Percentiles rank a stretch among this genome's conserved stretches.
Conservation (phyloP, 2,329 filamentous ascomycete genomes). For the Rhytidhysteron rufulum region DNA sequence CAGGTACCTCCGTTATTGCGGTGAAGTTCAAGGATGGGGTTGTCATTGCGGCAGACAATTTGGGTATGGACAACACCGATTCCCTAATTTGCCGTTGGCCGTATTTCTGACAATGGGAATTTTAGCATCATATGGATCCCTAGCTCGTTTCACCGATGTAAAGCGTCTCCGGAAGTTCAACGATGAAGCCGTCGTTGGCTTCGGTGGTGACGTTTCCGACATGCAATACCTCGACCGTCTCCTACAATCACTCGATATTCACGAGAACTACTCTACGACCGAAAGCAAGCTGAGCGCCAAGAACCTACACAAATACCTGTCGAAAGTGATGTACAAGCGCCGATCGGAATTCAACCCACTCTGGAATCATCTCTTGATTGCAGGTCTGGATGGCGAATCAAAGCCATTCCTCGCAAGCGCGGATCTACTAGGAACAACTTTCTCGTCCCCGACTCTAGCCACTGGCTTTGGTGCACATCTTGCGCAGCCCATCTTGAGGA, state of each 20-base stretch:
- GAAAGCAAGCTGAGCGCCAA: conserved; percentile 69
- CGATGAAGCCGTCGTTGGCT: conserved; percentile 78
- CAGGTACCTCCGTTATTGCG: conserved; percentile 90
- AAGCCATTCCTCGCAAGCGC: conserved; percentile 88
- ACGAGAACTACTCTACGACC: conserved; percentile 73
- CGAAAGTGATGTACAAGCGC: conserved; percentile 93
- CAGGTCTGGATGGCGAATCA: conserved; percentile 71
- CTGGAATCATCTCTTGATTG: conserved; percentile 94
- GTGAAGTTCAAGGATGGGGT: conserved; percentile 96
- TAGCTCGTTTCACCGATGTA: conserved; percentile 90
- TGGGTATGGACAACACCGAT: conserved; percentile 57
- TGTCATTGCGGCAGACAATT: conserved; percentile 93
- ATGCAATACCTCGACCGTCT: conserved; percentile 98
- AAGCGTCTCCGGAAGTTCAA: conserved; percentile 92
- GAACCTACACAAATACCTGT: conserved; percentile 94
- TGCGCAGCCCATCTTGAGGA: conserved; percentile 86
- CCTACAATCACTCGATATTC: conserved; percentile 78
- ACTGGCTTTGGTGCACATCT: conserved; percentile 93
- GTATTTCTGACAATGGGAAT: conserved; percentile 1
- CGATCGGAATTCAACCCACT: conserved; percentile 94
- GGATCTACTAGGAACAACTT: conserved; percentile 90
- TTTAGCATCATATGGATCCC: conserved; percentile 91
- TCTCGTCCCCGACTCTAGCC: conserved; percentile 79
- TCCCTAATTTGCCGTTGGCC: no score
- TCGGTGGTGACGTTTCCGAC: conserved; percentile 95